These are phyloP conservation scores for Brettanomyces naardenensis DNA, from an alignment of 805 yeast species.

Conservation along the genomic window DNA sequence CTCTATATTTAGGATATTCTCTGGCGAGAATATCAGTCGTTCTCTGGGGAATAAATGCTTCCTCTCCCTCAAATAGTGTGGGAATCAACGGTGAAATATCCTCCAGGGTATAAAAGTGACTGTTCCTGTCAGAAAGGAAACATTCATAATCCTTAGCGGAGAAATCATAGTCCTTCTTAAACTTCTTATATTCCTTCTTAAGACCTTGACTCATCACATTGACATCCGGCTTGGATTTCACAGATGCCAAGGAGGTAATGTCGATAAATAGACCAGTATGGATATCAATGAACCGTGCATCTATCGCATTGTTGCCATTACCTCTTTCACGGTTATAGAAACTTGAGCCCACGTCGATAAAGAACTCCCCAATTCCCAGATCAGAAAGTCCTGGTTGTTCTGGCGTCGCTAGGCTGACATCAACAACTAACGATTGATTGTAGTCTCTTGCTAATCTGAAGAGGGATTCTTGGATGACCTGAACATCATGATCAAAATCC, in stretches of 20 bases:
- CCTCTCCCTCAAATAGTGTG: slow-evolving; percentile 51
- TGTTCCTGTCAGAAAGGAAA: slow-evolving; percentile 34
- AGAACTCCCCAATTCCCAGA: slow-evolving; percentile 24
- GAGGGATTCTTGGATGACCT: slow-evolving; percentile 41
- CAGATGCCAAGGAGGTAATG: slow-evolving; percentile 30
- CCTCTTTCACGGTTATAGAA: slow-evolving; percentile 30
- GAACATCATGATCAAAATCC: slow-evolving; percentile 60
- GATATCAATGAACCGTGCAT: slow-evolving; percentile 46
- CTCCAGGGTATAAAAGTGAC: slow-evolving; percentile 43
- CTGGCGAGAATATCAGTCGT: slow-evolving; percentile 26
- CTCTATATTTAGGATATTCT: slow-evolving; percentile 28
- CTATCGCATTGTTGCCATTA: slow-evolving; percentile 44
- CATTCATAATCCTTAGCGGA: slow-evolving; percentile 7
- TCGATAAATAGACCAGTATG: slow-evolving; percentile 41
- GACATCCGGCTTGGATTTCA: slow-evolving; percentile 7
- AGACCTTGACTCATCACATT: slow-evolving; percentile 4
- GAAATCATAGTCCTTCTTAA: slow-evolving; percentile 10
- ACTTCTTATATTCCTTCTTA: slow-evolving; percentile 11
- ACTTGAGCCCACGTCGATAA: slow-evolving; percentile 27
- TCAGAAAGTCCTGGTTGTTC: slow-evolving; percentile 6
- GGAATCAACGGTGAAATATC: slow-evolving; percentile 47
- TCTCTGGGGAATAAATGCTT: slow-evolving; percentile 36
- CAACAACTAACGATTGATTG: slow-evolving; percentile 44
- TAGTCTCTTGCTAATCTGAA: slow-evolving; percentile 34
- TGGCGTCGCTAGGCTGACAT: slow-evolving; percentile 16